Conservation (phyloP, 2,329 filamentous ascomycete genomes). For the Xylaria sp. region DNA sequence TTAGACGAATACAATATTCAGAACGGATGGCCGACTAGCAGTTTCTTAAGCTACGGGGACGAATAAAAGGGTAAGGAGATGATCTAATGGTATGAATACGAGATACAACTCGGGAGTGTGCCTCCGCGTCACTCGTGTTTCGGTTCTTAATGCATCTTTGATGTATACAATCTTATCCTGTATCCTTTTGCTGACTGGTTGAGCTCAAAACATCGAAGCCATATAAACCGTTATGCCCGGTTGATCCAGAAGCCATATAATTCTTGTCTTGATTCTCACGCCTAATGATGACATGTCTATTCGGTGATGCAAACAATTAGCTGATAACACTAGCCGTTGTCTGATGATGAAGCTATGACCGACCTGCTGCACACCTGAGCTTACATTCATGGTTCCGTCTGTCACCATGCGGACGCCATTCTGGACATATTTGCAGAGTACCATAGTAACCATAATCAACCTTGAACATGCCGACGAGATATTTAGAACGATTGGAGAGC, state of each 20-base stretch:
- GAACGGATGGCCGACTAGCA: conserved; percentile 55
- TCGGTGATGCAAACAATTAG: conserved; percentile 40
- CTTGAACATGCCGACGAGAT: neutral
- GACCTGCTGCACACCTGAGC: conserved; percentile 62
- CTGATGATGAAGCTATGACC: neutral
- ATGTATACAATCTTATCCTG: conserved; percentile 5
- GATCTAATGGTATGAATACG: neutral
- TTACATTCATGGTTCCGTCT: conserved; percentile 56
- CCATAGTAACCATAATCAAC: neutral
- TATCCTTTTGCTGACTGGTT: neutral
- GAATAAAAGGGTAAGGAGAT: conserved; percentile 12
- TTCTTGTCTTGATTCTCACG: conserved; percentile 62
- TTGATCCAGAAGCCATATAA: conserved; percentile 60
- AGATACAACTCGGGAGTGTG: neutral
- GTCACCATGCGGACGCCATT: conserved; percentile 55
- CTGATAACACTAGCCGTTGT: too few relatives aligned
- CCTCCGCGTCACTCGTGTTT: neutral
- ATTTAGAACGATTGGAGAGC: too few relatives aligned
- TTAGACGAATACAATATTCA: conserved; percentile 48
- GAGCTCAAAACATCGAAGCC: neutral
- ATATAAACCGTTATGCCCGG: conserved; percentile 18
- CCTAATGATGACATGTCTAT: conserved; percentile 66
- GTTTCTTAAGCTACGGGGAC: conserved; percentile 48
- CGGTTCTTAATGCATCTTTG: neutral
- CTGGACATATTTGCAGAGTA: conserved; percentile 63